phyloP scores from a whole-genome alignment of 2,329 filamentous ascomycete genomes.

The Exophiala lecanii-corni region DNA sequence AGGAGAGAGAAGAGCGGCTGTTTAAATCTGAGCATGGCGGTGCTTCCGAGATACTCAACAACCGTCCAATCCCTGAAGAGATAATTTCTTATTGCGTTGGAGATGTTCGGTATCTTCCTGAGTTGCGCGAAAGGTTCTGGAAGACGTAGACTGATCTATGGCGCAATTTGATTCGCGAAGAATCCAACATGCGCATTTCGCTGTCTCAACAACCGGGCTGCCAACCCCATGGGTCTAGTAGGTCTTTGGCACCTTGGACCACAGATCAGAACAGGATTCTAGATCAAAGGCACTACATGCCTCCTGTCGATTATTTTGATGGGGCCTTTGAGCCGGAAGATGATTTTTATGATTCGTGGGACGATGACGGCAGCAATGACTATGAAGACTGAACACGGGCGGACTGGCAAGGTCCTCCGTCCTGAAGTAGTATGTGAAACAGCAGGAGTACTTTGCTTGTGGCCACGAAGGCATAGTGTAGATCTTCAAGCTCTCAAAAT shows the following conservation, averaged over 20 bases:
- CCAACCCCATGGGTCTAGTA: constrained; percentile 25
- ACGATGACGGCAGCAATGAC: constrained; percentile 17
- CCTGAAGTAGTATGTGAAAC: no score
- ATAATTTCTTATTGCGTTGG: constrained; percentile 29
- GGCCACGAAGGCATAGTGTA: no score
- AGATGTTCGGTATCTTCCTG: constrained; percentile 25
- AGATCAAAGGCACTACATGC: constrained; percentile 27
- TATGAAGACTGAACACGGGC: no score
- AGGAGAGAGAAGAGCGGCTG: constrained; percentile 22
- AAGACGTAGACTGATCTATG: constrained; percentile 11
- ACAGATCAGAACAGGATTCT: constrained; percentile 28
- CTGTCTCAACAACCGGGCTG: constrained; percentile 15
- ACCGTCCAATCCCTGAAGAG: constrained; percentile 28
- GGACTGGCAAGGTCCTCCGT: no score
- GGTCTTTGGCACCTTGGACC: constrained; percentile 29
- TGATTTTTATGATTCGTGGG: constrained; percentile 18
- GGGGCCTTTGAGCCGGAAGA: no score
- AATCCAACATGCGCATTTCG: constrained; percentile 10
- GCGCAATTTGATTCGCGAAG: constrained; percentile 14
- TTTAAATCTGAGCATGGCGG: constrained; percentile 29
- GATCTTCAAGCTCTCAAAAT: no score
- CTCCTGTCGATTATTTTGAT: constrained; percentile 22
- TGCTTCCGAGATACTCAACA: constrained; percentile 29
- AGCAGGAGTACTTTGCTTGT: no score
- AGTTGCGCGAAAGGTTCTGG: constrained; percentile 7